These are phyloP conservation scores for Pseudomonodictys pantanalensis DNA, from an alignment of 495 filamentous ascomycete species.

Conservation along the genomic window DNA sequence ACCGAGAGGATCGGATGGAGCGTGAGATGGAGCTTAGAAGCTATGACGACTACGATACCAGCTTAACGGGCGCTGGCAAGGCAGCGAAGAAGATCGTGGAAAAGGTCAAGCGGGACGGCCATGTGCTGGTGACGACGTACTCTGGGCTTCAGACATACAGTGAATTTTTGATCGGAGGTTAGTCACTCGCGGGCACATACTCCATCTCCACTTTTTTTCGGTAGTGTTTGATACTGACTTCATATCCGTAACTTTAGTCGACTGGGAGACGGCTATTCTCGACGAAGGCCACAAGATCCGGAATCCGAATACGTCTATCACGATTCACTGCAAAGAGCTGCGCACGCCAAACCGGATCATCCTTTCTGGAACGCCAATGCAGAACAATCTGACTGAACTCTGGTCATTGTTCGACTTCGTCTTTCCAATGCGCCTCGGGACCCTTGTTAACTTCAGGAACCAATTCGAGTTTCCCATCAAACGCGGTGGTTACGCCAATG, in stretches of 20 bases:
- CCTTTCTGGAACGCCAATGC: conserved; percentile 92
- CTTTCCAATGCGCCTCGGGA: conserved; percentile 91
- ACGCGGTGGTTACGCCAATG: conserved; percentile 88
- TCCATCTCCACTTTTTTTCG: no score
- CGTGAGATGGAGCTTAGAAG: conserved; percentile 56
- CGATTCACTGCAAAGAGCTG: conserved; percentile 88
- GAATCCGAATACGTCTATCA: conserved; percentile 89
- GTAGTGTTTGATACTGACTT: no score
- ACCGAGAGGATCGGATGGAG: conserved; percentile 67
- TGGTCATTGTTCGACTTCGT: conserved; percentile 98
- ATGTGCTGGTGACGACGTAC: conserved; percentile 93
- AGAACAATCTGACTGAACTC: conserved; percentile 93
- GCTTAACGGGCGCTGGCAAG: conserved; percentile 53
- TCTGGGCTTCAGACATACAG: conserved; percentile 86
- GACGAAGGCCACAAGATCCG: conserved; percentile 98
- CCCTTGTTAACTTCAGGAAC: conserved; percentile 79
- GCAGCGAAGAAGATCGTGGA: conserved; percentile 75
- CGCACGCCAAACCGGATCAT: conserved; percentile 86
- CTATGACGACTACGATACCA: conserved; percentile 40
- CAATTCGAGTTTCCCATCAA: conserved; percentile 91
- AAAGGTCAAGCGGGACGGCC: conserved; percentile 78
- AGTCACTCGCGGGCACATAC: no score
- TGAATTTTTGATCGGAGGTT: conserved; percentile 72
- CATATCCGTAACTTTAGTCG: no score
- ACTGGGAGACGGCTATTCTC: conserved; percentile 91